Conservation (phyloP, 176 grass and related monocot species). For the Urochloa ruziziensis region DNA sequence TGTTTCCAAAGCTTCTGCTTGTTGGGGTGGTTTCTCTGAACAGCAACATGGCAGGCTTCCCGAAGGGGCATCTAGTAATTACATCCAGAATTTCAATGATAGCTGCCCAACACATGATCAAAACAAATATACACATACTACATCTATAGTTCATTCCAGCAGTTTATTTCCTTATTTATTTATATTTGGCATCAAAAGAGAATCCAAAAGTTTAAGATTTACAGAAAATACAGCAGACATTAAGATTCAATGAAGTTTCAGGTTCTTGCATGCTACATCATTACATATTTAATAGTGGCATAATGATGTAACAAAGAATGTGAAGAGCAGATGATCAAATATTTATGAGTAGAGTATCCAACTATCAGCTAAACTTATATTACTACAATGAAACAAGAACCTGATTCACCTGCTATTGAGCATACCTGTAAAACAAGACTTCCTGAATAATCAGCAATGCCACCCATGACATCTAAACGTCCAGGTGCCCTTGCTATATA, state of each 20-base stretch:
- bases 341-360: constrained; percentile 6
- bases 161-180: constrained; percentile 16
- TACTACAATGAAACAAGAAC: background rate
- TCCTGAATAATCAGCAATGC: constrained; percentile 96
- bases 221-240: constrained; percentile 7
- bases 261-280: background rate
- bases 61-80: constrained; percentile 86
- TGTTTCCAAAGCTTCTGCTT: constrained; percentile 95
- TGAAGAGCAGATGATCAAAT: background rate
- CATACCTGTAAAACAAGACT: constrained; percentile 71
- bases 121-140: background rate
- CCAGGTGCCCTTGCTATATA: constrained; percentile 95
- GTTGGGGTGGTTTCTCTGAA: constrained; percentile 77
- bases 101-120: constrained; percentile 2
- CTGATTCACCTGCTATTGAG: constrained; percentile 28
- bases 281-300: background rate
- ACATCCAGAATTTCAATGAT: constrained; percentile 19
- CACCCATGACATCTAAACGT: constrained; percentile 93
- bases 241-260: background rate
- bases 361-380: background rate
- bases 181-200: background rate
- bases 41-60: constrained; percentile 96
- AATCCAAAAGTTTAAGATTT: background rate
- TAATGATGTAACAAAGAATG: background rate
- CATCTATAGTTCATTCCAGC: constrained; percentile 3